Evolutionary conservation across 2,329 filamentous ascomycete genomes (phyloP).

Genomic region (Emmonsia crescens): DNA sequence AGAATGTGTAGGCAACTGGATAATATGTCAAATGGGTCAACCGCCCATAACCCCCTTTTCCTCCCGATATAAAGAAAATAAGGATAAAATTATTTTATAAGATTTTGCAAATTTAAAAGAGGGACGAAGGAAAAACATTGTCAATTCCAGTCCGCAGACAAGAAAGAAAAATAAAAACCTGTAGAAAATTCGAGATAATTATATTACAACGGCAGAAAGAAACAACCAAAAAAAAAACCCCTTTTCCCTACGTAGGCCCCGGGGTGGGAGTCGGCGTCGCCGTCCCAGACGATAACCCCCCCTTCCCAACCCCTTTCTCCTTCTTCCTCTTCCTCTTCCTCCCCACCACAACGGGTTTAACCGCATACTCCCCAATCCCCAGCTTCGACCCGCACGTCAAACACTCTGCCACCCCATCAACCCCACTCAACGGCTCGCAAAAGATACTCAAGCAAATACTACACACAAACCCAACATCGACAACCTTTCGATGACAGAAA

Average conservation of each 20-base stretch:
- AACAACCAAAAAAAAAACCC: background rate
- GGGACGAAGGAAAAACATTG: too few relatives aligned
- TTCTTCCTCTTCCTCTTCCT: conserved; percentile 67
- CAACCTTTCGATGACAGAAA: conserved; percentile 85
- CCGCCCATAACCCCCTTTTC: too few relatives aligned
- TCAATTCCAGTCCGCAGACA: too few relatives aligned
- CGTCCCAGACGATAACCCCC: conserved; percentile 40
- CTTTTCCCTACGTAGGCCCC: background rate
- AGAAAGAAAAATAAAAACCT: background rate
- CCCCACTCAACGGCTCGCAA: conserved; percentile 52
- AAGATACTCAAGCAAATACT: conserved; percentile 95
- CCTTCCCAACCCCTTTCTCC: conserved; percentile 29
- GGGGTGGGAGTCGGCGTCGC: conserved; percentile 47
- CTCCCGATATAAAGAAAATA: too few relatives aligned
- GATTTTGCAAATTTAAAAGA: too few relatives aligned
- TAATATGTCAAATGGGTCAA: too few relatives aligned
- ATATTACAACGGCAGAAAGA: background rate
- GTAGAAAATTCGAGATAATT: background rate
- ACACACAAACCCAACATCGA: conserved; percentile 90
- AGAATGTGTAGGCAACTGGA: too few relatives aligned
- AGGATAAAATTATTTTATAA: too few relatives aligned
- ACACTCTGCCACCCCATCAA: conserved; percentile 53
- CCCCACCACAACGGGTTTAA: conserved; percentile 61
- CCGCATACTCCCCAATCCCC: conserved; percentile 63
- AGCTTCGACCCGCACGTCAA: conserved; percentile 74